Percentiles rank a stretch among this genome's conserved stretches.
Conservation (phyloP, 2,329 filamentous ascomycete species). For the Colletotrichum eleusines region DNA sequence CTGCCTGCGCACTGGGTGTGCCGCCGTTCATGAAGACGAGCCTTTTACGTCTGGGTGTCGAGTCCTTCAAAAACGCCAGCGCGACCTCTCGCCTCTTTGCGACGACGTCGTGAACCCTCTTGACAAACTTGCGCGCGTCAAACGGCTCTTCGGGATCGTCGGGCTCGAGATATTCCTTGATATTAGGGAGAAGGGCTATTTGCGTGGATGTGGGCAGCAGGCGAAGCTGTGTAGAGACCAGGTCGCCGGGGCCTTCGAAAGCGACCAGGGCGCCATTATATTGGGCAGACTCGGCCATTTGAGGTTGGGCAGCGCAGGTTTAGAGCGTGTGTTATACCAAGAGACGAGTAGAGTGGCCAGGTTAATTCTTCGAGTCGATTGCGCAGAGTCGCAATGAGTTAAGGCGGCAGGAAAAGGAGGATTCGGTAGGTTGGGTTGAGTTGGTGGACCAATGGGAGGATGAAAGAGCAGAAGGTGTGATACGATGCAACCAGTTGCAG, state of each 20-base stretch:
- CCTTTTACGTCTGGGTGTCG: slow-evolving; percentile 60
- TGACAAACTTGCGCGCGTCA: slow-evolving; percentile 55
- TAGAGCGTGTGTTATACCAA: background rate
- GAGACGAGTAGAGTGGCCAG: background rate
- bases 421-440: background rate
- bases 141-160: slow-evolving; percentile 47
- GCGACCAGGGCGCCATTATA: slow-evolving; percentile 67
- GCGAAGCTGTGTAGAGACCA: slow-evolving; percentile 69
- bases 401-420: background rate
- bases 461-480: slow-evolving; percentile 10
- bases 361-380: background rate
- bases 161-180: slow-evolving; percentile 60
- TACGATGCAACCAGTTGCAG: slow-evolving; percentile 38
- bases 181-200: slow-evolving; percentile 66
- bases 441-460: background rate
- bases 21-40: slow-evolving; percentile 73
- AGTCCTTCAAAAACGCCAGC: slow-evolving; percentile 61
- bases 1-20: slow-evolving; percentile 64
- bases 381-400: background rate
- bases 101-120: slow-evolving; percentile 63
- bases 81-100: slow-evolving; percentile 62
- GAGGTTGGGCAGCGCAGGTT: background rate
- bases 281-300: slow-evolving; percentile 40
- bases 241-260: slow-evolving; percentile 68
- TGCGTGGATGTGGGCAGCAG: slow-evolving; percentile 70